phyloP scores from a whole-genome alignment of 352 stramenopile species.

The Phytophthora tubulina region DNA sequence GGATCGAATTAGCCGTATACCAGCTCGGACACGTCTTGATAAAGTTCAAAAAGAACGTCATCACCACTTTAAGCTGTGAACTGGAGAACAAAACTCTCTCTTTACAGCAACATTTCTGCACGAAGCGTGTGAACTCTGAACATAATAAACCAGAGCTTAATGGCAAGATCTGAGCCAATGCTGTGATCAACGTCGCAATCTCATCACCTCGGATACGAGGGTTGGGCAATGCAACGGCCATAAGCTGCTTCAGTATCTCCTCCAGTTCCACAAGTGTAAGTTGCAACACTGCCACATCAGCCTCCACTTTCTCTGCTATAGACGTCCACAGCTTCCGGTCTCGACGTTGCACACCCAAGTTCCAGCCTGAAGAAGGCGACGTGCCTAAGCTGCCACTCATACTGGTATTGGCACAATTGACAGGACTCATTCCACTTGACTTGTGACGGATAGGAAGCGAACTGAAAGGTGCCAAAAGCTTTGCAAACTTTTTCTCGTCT shows the following conservation, averaged over 20 bases:
- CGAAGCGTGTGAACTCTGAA: constrained; percentile 80
- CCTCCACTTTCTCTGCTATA: constrained; percentile 64
- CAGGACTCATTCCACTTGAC: constrained; percentile 38
- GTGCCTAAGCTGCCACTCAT: constrained; percentile 31
- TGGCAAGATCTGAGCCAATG: constrained; percentile 68
- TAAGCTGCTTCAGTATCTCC: constrained; percentile 82
- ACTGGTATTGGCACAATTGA: constrained; percentile 15
- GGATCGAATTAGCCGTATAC: constrained; percentile 78
- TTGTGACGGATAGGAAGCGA: constrained; percentile 32
- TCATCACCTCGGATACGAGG: constrained; percentile 74
- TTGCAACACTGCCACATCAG: constrained; percentile 59
- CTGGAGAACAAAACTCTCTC: constrained; percentile 75
- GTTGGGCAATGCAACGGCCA: constrained; percentile 66
- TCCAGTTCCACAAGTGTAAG: constrained; percentile 84
- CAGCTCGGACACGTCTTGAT: constrained; percentile 80
- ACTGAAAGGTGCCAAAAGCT: not conserved
- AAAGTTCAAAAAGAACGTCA: constrained; percentile 80
- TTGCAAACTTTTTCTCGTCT: constrained; percentile 14
- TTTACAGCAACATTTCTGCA: constrained; percentile 82
- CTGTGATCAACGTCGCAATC: constrained; percentile 68
- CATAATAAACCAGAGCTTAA: constrained; percentile 77
- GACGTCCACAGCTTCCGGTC: constrained; percentile 75
- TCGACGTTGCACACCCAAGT: constrained; percentile 64
- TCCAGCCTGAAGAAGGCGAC: constrained; percentile 55
- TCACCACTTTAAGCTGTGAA: constrained; percentile 65